phyloP scores from a whole-genome alignment of 768 basidiomycete species.

The Trichaptum fuscoviolaceum region DNA sequence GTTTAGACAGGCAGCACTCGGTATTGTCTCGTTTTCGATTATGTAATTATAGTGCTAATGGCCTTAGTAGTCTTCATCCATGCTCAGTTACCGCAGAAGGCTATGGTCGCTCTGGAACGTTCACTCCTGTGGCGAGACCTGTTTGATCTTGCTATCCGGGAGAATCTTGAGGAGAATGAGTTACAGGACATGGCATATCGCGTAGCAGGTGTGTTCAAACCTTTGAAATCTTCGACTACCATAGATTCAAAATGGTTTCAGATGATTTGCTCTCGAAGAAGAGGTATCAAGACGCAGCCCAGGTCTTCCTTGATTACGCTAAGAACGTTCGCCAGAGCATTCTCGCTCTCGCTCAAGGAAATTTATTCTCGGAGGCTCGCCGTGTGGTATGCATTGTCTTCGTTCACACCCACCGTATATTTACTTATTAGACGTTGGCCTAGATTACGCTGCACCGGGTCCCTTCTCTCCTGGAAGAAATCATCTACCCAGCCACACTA shows the following conservation, averaged over 20 bases:
- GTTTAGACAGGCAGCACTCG: constrained; percentile 76
- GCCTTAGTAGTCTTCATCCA: constrained; percentile 60
- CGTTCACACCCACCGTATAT: constrained; percentile 11
- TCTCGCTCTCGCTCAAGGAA: constrained; percentile 72
- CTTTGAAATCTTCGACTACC: background rate
- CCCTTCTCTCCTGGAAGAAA: constrained; percentile 61
- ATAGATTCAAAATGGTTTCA: constrained; percentile 23
- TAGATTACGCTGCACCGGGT: constrained; percentile 55
- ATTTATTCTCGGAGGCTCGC: constrained; percentile 82
- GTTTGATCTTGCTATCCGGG: constrained; percentile 68
- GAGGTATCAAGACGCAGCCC: constrained; percentile 72
- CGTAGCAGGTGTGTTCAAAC: constrained; percentile 60
- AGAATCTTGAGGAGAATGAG: constrained; percentile 47
- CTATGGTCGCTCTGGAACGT: constrained; percentile 85
- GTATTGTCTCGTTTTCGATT: constrained; percentile 34
- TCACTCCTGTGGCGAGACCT: constrained; percentile 88
- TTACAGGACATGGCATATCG: constrained; percentile 65
- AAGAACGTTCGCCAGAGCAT: constrained; percentile 74
- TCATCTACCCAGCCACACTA: constrained; percentile 72
- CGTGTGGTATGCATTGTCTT: constrained; percentile 56
- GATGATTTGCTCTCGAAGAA: constrained; percentile 83
- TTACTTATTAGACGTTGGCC: background rate
- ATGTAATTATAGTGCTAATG: constrained; percentile 4
- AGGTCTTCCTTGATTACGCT: constrained; percentile 79
- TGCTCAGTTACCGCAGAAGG: constrained; percentile 58